phyloP scores from a whole-genome alignment of 176 grass and related monocot genomes.

The Miscanthus lutarioriparius region DNA sequence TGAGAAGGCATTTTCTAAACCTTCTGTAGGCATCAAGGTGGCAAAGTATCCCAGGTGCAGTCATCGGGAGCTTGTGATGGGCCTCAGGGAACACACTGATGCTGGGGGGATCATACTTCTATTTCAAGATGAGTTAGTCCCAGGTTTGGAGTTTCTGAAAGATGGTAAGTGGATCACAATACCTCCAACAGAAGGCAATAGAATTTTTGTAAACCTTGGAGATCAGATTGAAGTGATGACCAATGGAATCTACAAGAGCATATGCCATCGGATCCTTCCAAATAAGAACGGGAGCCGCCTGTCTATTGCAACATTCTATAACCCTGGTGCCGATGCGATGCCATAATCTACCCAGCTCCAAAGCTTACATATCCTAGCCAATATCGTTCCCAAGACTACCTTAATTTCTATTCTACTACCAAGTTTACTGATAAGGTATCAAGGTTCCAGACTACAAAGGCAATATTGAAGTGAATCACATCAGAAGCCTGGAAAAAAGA shows the following conservation, averaged over 20 bases:
- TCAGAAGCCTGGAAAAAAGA: constrained; percentile 8
- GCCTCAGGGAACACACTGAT: constrained; percentile 63
- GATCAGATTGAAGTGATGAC: constrained; percentile 73
- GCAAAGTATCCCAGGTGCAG: constrained; percentile 67
- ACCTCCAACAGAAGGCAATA: constrained; percentile 52
- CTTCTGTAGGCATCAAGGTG: constrained; percentile 65
- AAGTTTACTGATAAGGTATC: constrained; percentile 67
- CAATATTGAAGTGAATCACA: constrained; percentile 25
- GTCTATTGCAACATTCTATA: constrained; percentile 68
- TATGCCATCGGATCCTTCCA: constrained; percentile 51
- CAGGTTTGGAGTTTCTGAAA: constrained; percentile 73
- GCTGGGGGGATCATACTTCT: constrained; percentile 69
- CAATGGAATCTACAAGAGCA: constrained; percentile 71
- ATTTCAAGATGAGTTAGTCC: constrained; percentile 55
- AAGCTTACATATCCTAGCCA: constrained; percentile 65
- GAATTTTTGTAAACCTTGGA: constrained; percentile 64
- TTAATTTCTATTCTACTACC: constrained; percentile 52
- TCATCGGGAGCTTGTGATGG: constrained; percentile 50
- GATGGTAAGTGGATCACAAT: constrained; percentile 59
- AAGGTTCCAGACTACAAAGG: constrained; percentile 60
- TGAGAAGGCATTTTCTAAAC: constrained; percentile 48
- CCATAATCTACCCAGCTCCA: constrained; percentile 60
- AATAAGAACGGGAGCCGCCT: constrained; percentile 55
- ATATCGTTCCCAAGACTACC: constrained; percentile 73
- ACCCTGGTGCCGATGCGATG: constrained; percentile 55